A percentile compares a stretch with the other conserved stretches of the same genome.
These are phyloP conservation scores for grape (Vitis vinifera) DNA, from an alignment of 164 flowering plant genomes.

Conservation along the genomic window ASM3070453v1 NC_081813.1:896501-897000, in stretches of 20 bases:
- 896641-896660: slow-evolving; percentile 90
- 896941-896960: background rate
- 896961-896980: slow-evolving; percentile 49
- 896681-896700: background rate
- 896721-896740: background rate
- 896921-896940: background rate
- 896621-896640: slow-evolving; percentile 94
- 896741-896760: background rate
- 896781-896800: slow-evolving; percentile 90
- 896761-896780: slow-evolving; percentile 89
- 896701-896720: background rate
- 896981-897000: slow-evolving; percentile 81
- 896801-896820: slow-evolving; percentile 49
- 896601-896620: slow-evolving; percentile 79
- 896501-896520: background rate
- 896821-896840: slow-evolving; percentile 58
- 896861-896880: slow-evolving; percentile 28
- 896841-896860: slow-evolving; percentile 86
- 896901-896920: background rate
- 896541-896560: slow-evolving; percentile 2
- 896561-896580: slow-evolving; percentile 97
- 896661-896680: slow-evolving; percentile 5
- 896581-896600: slow-evolving; percentile 82
- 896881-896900: background rate
- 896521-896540: background rate